Base-by-base conservation (phyloP, 1,284 basidiomycete species). In the Ceratobasidium sp. region DNA sequence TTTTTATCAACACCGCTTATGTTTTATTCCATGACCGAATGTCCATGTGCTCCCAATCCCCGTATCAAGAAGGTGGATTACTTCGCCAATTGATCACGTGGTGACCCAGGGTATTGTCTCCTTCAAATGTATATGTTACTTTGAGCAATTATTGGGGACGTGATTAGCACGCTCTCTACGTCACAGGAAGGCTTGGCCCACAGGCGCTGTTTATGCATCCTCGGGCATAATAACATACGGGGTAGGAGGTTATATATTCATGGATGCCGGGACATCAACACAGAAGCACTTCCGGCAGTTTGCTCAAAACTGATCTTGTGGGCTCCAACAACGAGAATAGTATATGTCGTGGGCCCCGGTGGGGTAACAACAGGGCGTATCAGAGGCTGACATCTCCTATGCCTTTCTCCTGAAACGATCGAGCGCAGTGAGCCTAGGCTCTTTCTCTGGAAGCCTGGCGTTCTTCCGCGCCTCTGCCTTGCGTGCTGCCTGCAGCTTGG, bases 381-480 rank as follows among this genome's bases (percentile, higher is more conserved):
- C 31, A 19, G 8, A 58, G 31, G 31, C 6, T 37, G 14, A 24
- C 19, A 19, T 8, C 27, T 68, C 27, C 19, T 56, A 61, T 22
- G 34, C 8, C 37, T 74, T 69, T 68, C 56, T 66, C 51, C 22
- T 85, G 82, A 92, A 92, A 11, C 90, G 85, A 83, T 92, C 90
- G 74, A 92, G 81, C 16, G 90, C 91, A 39, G 89, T 87, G 43
- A 69, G 63, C 76, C 79, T 80, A 13, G 81, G 81, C 78, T 82
- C 81, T 27, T 74, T 74, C n/a, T 68, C 59, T 53, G 82, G 80
- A 37, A 81, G 81, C 24, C 84, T 84, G n/a, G 68, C 41, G 79
- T 84, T 59, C 83, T 84, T 8, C 81, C 84, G 29, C 82, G 84
- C 49, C 81, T 84, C n/a, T 83, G 85, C 41, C 48, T 73, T 41